Percentiles rank a stretch among this genome's conserved stretches.
phyloP scores from a whole-genome alignment of 495 filamentous ascomycete genomes.

The Aspergillus conjunctus region DNA sequence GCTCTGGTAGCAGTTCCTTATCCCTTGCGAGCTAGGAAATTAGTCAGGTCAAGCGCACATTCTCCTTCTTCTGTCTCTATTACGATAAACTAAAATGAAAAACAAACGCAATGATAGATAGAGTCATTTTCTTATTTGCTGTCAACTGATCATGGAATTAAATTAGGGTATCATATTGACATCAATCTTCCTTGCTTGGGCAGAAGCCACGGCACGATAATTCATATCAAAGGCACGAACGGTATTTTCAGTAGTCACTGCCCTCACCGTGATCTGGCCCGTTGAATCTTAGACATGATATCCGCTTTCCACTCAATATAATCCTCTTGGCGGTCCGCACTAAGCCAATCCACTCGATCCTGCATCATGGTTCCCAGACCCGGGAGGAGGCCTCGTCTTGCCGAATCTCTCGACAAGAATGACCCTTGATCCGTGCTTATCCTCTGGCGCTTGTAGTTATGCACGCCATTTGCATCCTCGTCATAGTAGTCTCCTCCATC shows the following conservation, averaged over 20 bases:
- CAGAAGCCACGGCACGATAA: no score
- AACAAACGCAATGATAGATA: neutral
- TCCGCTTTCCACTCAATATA: constrained; percentile 73
- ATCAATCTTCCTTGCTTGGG: no score
- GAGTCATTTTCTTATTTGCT: neutral
- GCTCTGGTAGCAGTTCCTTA: constrained; percentile 2
- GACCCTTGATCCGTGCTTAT: constrained; percentile 16
- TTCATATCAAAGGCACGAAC: no score
- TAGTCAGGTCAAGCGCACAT: neutral
- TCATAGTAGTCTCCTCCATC: constrained; percentile 40
- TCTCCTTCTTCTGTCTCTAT: neutral
- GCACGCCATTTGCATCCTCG: constrained; percentile 36
- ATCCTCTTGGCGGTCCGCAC: constrained; percentile 64
- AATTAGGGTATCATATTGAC: neutral
- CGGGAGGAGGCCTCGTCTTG: constrained; percentile 49
- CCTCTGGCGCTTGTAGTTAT: constrained; percentile 24
- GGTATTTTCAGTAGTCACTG: no score
- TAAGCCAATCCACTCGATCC: constrained; percentile 77
- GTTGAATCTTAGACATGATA: constrained; percentile 52
- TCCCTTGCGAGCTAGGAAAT: neutral
- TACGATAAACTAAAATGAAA: neutral
- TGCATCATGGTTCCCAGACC: constrained; percentile 82
- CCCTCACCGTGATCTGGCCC: constrained; percentile 14
- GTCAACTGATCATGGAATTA: neutral
- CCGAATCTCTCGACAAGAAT: constrained; percentile 13